Percentiles rank a stretch among this genome's conserved stretches.
Conservation (phyloP, 2,329 filamentous ascomycete species). For the Aspergillus fumigatus region DNA sequence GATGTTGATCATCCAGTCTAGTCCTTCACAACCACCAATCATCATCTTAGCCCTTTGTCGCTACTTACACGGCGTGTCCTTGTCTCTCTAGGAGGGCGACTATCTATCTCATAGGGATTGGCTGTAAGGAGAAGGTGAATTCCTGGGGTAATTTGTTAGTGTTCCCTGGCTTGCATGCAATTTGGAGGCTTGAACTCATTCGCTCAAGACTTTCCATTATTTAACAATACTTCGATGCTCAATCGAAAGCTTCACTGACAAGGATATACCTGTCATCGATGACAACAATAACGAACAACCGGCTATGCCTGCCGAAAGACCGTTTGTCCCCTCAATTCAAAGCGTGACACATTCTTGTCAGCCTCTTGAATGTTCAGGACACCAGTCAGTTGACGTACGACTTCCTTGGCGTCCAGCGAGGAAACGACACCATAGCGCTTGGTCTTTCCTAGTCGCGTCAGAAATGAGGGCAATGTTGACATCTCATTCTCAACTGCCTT, state of each 20-base stretch:
- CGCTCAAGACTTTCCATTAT: not conserved
- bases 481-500: not conserved
- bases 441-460: not conserved
- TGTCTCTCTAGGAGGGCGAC: not conserved
- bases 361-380: not conserved
- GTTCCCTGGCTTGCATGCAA: not conserved
- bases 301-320: not conserved
- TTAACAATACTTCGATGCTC: not conserved
- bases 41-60: not conserved
- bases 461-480: not conserved
- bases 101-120: not conserved
- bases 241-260: not conserved
- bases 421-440: not conserved
- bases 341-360: not conserved
- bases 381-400: not conserved
- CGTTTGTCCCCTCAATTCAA: not conserved
- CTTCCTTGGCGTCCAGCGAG: not conserved
- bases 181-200: not conserved
- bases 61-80: not conserved
- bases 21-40: not conserved
- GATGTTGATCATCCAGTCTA: slow-evolving; percentile 19
- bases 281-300: not conserved
- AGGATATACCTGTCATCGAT: not conserved
- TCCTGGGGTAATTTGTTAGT: not conserved
- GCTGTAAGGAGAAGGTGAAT: not conserved